Evolutionary conservation across 1,284 basidiomycete species (phyloP).

Genomic region (Tausonia pullulans): DNA sequence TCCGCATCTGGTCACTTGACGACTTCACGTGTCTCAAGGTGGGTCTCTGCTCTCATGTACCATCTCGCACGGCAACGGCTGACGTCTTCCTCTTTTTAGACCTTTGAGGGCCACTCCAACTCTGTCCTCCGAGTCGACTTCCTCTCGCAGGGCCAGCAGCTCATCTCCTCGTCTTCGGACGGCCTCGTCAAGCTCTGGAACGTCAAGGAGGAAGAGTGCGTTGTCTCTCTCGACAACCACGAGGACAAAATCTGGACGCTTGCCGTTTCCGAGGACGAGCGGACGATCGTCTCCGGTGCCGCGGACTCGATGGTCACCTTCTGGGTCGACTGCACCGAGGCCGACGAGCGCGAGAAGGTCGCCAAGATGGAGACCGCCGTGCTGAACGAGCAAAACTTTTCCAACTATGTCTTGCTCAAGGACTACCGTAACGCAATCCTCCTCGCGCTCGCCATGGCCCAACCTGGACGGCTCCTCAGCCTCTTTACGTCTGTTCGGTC

Average conservation of each 20-base stretch:
- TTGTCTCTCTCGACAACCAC: conserved; percentile 84
- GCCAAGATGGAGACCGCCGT: conserved; percentile 57
- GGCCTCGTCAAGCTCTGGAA: conserved; percentile 96
- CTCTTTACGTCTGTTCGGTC: conserved; percentile 58
- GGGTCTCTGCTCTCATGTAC: conserved; percentile 9
- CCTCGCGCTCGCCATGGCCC: conserved; percentile 81
- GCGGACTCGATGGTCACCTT: conserved; percentile 88
- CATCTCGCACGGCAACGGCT: conserved; percentile 11
- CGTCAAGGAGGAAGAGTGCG: conserved; percentile 74
- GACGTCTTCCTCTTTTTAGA: conserved; percentile 35
- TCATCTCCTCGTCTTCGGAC: conserved; percentile 81
- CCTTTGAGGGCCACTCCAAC: conserved; percentile 94
- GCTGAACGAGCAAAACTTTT: conserved; percentile 84
- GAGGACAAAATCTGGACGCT: conserved; percentile 98
- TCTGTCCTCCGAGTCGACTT: conserved; percentile 91
- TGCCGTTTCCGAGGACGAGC: conserved; percentile 62
- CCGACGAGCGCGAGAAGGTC: conserved; percentile 62
- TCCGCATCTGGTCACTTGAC: conserved; percentile 86
- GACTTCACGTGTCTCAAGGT: conserved; percentile 79
- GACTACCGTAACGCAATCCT: conserved; percentile 87
- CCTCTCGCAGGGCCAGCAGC: conserved; percentile 67
- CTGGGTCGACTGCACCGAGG: conserved; percentile 86
- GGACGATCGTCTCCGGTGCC: conserved; percentile 75
- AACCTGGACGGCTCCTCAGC: conserved; percentile 73
- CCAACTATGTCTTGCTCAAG: conserved; percentile 73